Evolutionary conservation across 2,329 filamentous ascomycete genomes (phyloP).

Genomic region (Massarina eburnea): DNA sequence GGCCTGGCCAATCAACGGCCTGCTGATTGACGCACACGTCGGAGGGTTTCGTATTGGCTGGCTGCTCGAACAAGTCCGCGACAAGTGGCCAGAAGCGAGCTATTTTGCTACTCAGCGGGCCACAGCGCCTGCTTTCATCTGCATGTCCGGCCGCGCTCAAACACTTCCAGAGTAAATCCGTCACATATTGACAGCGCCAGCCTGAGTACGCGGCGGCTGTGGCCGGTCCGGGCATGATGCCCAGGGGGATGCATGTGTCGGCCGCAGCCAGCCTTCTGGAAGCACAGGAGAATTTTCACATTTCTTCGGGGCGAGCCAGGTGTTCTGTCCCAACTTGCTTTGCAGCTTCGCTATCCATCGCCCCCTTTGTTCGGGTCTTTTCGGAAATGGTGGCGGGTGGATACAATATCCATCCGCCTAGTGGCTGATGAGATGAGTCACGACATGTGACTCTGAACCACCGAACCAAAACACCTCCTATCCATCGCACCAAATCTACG

Average conservation of each 20-base stretch:
- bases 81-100: constrained; percentile 4
- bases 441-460: too few relatives aligned
- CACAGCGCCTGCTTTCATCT: background rate
- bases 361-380: background rate
- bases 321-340: background rate
- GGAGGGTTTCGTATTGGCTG: constrained; percentile 5
- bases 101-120: constrained; percentile 6
- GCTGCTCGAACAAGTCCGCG: background rate
- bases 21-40: background rate
- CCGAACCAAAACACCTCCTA: too few relatives aligned
- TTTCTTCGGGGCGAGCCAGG: background rate
- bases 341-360: background rate
- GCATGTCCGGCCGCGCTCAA: background rate
- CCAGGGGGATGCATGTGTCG: background rate
- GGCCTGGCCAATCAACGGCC: constrained; percentile 10
- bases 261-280: background rate
- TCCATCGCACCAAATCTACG: too few relatives aligned
- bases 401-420: background rate
- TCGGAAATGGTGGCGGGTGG: background rate
- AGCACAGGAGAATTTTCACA: background rate
- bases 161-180: background rate
- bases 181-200: background rate
- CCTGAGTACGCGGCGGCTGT: background rate
- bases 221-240: background rate
- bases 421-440: too few relatives aligned